Evolutionary conservation across 129 eudicot species (phyloP), one percentile per base, ranked within the genome.

Genomic region (Artemisia tridentata): DNA sequence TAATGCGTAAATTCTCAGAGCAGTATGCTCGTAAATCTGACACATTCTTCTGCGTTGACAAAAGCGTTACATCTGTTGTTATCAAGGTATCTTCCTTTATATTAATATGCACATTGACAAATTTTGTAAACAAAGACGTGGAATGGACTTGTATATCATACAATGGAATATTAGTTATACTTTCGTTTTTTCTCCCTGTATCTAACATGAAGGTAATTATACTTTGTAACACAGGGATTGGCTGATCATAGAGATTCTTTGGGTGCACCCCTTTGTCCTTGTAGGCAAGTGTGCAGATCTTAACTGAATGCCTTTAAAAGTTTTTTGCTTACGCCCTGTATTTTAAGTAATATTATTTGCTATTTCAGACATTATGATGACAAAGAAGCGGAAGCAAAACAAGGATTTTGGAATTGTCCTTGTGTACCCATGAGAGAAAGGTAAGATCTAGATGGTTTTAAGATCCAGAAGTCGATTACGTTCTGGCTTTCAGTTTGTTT

Each of bases 361-460:
- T 80, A 21, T 68, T 56, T 25, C 84, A 92, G 98, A 88, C 96
- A 88, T 56, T 88, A 88, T 81, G 96, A 88, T 73, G 96, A 88
- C 81, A 88, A 88, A 76, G 85, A 81, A 52, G 96, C 91, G 23
- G 96, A 88, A 69, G 96, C 86, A 50, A 81, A 77, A 38, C 96
- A 88, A 78, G 96, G 96, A 23, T 88, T 88, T 63, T 88, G 96
- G 98, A 92, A 92, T 78, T 92, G 98, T 69, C 98, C 98, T 17
- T 92, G 98, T 89, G 96, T 92, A 65, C 98, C 98, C 46, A 92
- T 89, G 98, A 92, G 98, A 72, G 98, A 92, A 83, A 92, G 98
- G 98, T 92, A 75, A 14, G 61, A 8, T 55, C 27, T 3, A 11
- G 1, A 18, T 4, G 21, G 15, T 55, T 55, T 1, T 55, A 55